phyloP scores from a whole-genome alignment of 1,284 basidiomycete species.

The Sparassis latifolia region DNA sequence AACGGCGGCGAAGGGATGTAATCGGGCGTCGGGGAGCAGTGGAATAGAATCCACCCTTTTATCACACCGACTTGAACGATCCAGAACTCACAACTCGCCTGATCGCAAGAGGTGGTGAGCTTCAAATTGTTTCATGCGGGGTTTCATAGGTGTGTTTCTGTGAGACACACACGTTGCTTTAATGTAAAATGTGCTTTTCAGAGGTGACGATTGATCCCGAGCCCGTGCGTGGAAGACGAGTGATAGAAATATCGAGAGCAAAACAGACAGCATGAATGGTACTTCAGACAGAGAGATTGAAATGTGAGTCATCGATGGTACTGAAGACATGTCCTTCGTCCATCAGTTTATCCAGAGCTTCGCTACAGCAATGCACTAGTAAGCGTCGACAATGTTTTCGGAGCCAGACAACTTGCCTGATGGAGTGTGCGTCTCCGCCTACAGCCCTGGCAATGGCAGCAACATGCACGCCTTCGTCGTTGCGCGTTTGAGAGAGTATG shows the following conservation, averaged over 20 bases:
- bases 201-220: neutral
- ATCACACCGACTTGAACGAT: too few relatives aligned
- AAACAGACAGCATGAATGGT: neutral
- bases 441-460: conserved; percentile 33
- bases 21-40: too few relatives aligned
- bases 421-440: conserved; percentile 20
- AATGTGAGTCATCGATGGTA: conserved; percentile 45
- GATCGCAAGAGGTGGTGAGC: too few relatives aligned
- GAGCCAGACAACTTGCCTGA: conserved; percentile 31
- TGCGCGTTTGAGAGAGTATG: conserved; percentile 29
- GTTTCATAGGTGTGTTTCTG: neutral
- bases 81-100: too few relatives aligned
- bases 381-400: neutral
- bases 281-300: conserved; percentile 24
- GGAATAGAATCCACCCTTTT: too few relatives aligned
- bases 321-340: conserved; percentile 50
- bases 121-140: too few relatives aligned
- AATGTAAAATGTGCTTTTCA: neutral
- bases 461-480: conserved; percentile 45
- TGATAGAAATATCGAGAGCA: neutral
- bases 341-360: conserved; percentile 46
- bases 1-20: too few relatives aligned
- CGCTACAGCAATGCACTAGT: conserved; percentile 21
- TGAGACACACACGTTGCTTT: neutral
- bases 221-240: neutral